These are phyloP conservation scores for Phoma herbarum DNA, from an alignment of 2,329 filamentous ascomycete species.

Conservation along the genomic window DNA sequence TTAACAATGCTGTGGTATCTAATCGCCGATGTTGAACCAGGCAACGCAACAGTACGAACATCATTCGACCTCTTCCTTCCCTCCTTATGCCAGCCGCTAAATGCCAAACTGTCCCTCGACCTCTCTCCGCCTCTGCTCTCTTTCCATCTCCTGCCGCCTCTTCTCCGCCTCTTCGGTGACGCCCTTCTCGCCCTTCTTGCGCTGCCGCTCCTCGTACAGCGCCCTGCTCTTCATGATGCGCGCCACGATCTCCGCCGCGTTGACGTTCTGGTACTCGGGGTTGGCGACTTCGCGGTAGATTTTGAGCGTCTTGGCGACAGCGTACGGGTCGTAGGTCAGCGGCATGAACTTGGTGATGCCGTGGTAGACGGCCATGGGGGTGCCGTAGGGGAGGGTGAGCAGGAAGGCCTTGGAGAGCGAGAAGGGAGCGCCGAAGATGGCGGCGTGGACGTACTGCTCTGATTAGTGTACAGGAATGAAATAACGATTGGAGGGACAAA, in stretches of 20 bases:
- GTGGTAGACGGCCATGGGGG: slow-evolving; percentile 86
- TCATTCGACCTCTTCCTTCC: neutral
- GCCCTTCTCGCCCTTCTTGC: slow-evolving; percentile 87
- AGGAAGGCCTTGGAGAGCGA: slow-evolving; percentile 83
- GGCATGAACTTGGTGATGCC: slow-evolving; percentile 94
- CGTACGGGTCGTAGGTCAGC: slow-evolving; percentile 68
- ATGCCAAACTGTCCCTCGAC: slow-evolving; percentile 53
- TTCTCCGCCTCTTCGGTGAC: slow-evolving; percentile 69
- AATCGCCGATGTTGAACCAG: neutral
- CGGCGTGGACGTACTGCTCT: slow-evolving; percentile 79
- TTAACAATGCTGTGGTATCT: neutral
- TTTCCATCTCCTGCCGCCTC: slow-evolving; percentile 50
- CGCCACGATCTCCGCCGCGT: slow-evolving; percentile 89
- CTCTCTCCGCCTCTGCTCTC: slow-evolving; percentile 48
- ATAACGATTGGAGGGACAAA: slow-evolving; percentile 46
- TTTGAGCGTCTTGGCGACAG: slow-evolving; percentile 78
- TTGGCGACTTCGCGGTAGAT: slow-evolving; percentile 81
- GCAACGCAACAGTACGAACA: neutral
- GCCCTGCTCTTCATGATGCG: slow-evolving; percentile 87
- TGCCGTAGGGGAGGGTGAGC: slow-evolving; percentile 70
- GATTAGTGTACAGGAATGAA: no score
- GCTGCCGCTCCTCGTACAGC: slow-evolving; percentile 90
- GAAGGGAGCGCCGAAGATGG: slow-evolving; percentile 91
- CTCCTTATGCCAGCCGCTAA: slow-evolving; percentile 5
- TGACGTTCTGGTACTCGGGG: slow-evolving; percentile 86